Evolutionary conservation across 768 basidiomycete genomes (phyloP), one percentile per base, ranked within the genome.

Genomic region (Trametes punicea): DNA sequence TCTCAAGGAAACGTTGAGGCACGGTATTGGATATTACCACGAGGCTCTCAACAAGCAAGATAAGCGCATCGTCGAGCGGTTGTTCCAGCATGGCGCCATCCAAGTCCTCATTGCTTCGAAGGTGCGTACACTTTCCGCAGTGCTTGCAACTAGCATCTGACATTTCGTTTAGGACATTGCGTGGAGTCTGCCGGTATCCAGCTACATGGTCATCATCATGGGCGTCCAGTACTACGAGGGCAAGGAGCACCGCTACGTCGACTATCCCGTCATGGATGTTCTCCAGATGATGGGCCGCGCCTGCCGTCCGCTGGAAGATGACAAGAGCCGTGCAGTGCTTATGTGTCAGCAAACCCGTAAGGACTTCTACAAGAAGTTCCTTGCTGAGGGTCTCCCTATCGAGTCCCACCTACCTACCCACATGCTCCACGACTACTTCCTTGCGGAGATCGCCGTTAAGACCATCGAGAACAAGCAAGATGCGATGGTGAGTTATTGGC

Each of bases 221-320:
- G 96, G 96, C n/a, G 94, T 98, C 0, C 97, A 99, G 67, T 88
- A 73, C 56, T 98, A 90, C 64, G 95, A 98, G 70, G 96, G 96
- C 67, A 91, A 93, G 71, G 97, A 99, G 65, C 97, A 98, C 67
- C 90, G 97, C 41, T 99, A 99, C 63, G 80, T 95, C 62, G 97
- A 98, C 71, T 98, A 98, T 68, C 94, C 96, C 3, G 93, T 99
- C 56, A 96, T 96, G 81, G 96, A 98, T 64, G 90, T 99, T 6
- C 81, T 98, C 1, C 97, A 98, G 68, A 98, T 99, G 96, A 96
- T 98, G 87, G 97, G 96, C 39, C 83, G 87, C n/a, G 97, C 97
- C 0, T 98, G 95, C 69, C 87, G 95, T 15, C 96, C 97, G 6
- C 70, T 74, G 36, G 84, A 93, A 63, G 97, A 98, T 63, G 85